Percentiles rank a stretch among this genome's conserved stretches.
phyloP scores from a whole-genome alignment of 257 asterid genomes.

The Solanum peruvianum region DNA sequence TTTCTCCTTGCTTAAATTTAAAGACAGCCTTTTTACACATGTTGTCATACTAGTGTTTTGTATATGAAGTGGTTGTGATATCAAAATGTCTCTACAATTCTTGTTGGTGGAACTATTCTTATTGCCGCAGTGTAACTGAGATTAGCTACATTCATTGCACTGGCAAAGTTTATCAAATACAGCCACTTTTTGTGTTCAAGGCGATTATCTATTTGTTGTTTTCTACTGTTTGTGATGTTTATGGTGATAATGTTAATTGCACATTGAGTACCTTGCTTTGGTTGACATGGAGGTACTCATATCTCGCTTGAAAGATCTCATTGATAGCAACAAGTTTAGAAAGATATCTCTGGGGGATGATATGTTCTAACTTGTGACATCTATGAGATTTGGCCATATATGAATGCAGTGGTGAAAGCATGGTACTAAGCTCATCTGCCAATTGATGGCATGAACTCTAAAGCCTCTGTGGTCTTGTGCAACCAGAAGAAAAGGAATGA shows the following conservation, averaged over 20 bases:
- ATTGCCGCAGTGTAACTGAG: not conserved
- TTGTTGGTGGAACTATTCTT: not conserved
- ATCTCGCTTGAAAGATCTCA: not conserved
- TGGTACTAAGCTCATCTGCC: not conserved
- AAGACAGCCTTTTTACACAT: conserved; percentile 9
- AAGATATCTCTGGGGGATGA: not conserved
- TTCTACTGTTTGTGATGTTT: not conserved
- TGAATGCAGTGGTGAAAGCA: not conserved
- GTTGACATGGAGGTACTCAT: not conserved
- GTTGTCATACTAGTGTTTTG: not conserved
- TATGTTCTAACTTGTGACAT: not conserved
- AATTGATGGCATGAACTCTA: not conserved
- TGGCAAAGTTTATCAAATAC: not conserved
- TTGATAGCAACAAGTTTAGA: not conserved
- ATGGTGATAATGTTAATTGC: not conserved
- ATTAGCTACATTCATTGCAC: not conserved
- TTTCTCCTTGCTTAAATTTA: conserved; percentile 14
- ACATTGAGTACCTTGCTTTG: not conserved
- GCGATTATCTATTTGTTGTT: not conserved
- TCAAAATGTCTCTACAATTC: not conserved
- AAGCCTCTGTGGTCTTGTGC: not conserved
- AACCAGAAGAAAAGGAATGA: not conserved
- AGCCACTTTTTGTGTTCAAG: not conserved
- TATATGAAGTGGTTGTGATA: conserved; percentile 6
- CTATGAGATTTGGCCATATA: not conserved